Evolutionary conservation across 176 grass and related monocot genomes (phyloP).

Genomic region (Thinopyrum elongatum): DNA sequence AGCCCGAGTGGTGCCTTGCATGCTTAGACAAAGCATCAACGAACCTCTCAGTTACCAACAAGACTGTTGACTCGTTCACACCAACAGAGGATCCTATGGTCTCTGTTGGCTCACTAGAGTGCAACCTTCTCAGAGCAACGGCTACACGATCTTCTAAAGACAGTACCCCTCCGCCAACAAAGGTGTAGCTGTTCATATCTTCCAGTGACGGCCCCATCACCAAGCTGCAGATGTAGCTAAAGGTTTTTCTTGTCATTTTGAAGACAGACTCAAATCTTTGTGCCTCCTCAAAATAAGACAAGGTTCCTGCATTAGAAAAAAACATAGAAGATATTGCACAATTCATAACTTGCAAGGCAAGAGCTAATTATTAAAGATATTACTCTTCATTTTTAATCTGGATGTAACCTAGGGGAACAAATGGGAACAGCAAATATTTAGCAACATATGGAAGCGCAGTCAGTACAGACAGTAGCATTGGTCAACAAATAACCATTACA

Average conservation of each 20-base stretch:
- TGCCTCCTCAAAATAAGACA: not conserved
- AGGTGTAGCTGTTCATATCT: not conserved
- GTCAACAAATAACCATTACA: no score
- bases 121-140: not conserved
- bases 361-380: no score
- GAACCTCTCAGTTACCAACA: constrained; percentile 54
- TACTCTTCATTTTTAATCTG: not conserved
- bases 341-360: no score
- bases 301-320: no score
- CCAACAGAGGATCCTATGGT: not conserved
- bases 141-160: constrained; percentile 46
- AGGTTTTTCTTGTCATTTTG: not conserved
- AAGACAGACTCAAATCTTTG: not conserved
- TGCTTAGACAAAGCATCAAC: constrained; percentile 38
- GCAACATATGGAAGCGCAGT: no score
- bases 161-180: not conserved
- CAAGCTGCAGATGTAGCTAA: not conserved
- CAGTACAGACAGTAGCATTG: no score
- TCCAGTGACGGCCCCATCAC: not conserved
- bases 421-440: no score
- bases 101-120: not conserved
- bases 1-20: constrained; percentile 27
- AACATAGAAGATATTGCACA: no score
- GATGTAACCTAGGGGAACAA: not conserved
- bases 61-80: constrained; percentile 48